Evolutionary conservation across 1,284 basidiomycete genomes (phyloP).

Genomic region (Tilletia caries): DNA sequence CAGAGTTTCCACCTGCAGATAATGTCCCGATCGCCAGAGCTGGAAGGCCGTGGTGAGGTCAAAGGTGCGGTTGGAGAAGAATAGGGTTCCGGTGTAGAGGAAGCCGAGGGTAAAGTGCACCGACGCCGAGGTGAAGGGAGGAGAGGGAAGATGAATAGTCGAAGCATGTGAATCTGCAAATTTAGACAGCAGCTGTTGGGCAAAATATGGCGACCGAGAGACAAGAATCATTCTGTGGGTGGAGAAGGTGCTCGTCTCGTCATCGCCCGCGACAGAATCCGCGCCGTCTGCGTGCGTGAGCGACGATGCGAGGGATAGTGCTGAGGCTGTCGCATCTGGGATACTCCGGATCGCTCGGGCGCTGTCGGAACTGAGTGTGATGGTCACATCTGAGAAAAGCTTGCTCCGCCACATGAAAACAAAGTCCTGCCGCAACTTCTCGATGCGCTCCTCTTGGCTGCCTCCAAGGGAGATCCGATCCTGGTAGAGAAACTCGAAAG

Average conservation of each 20-base stretch:
- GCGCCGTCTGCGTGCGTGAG: conserved; percentile 29
- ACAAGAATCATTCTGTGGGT: conserved; percentile 88
- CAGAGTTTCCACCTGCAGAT: conserved; percentile 66
- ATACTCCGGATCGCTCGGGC: conserved; percentile 13
- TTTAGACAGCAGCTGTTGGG: conserved; percentile 67
- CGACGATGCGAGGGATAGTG: conserved; percentile 24
- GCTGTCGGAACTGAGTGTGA: conserved; percentile 27
- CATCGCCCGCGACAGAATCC: conserved; percentile 26
- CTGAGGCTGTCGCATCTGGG: conserved; percentile 37
- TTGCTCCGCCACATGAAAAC: conserved; percentile 49
- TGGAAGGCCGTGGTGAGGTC: conserved; percentile 87
- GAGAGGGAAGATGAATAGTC: conserved; percentile 53
- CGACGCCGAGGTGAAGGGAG: conserved; percentile 90
- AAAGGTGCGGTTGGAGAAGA: conserved; percentile 86
- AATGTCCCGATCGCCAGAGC: conserved; percentile 77
- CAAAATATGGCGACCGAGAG: conserved; percentile 83
- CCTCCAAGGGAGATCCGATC: conserved; percentile 45
- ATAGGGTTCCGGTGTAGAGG: conserved; percentile 87
- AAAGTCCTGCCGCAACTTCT: conserved; percentile 67
- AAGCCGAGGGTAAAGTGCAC: conserved; percentile 91
- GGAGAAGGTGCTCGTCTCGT: conserved; percentile 62
- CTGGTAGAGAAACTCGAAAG: conserved; percentile 43
- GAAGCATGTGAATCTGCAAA: conserved; percentile 55
- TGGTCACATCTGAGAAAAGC: conserved; percentile 41
- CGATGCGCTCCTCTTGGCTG: conserved; percentile 70